Conservation (phyloP, 2,329 filamentous ascomycete genomes). For the Tolypocladium capitatum region DNA sequence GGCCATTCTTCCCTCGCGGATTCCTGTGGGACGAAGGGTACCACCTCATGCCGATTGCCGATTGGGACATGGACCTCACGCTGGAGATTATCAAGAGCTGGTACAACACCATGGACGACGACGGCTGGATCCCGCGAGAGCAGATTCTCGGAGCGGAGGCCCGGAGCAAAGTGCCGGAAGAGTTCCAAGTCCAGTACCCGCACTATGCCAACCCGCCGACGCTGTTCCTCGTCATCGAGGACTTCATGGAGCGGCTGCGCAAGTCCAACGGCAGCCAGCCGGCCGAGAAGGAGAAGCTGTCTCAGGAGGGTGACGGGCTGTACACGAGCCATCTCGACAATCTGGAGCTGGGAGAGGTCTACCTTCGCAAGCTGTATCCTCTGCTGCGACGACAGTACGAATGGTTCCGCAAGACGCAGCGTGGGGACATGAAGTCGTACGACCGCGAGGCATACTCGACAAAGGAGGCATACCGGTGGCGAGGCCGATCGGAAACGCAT, state of each 20-base stretch:
- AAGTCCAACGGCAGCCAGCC: slow-evolving; percentile 34
- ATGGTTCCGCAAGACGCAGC: slow-evolving; percentile 91
- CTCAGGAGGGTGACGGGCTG: slow-evolving; percentile 29
- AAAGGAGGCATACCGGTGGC: slow-evolving; percentile 94
- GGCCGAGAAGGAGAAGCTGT: slow-evolving; percentile 28
- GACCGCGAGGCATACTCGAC: slow-evolving; percentile 76
- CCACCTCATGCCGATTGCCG: slow-evolving; percentile 77
- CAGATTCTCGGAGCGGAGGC: slow-evolving; percentile 89
- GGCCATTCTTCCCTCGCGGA: slow-evolving; percentile 90
- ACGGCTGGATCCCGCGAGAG: slow-evolving; percentile 95
- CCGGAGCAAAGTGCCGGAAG: slow-evolving; percentile 80
- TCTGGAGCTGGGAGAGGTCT: slow-evolving; percentile 52
- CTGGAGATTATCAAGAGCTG: slow-evolving; percentile 85
- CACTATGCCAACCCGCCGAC: slow-evolving; percentile 97
- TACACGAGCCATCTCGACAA: slow-evolving; percentile 56
- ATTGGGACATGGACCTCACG: slow-evolving; percentile 87
- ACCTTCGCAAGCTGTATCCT: slow-evolving; percentile 69
- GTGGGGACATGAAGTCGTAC: slow-evolving; percentile 79
- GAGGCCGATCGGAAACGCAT: slow-evolving; percentile 74
- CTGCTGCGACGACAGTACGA: slow-evolving; percentile 78
- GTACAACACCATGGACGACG: slow-evolving; percentile 91
- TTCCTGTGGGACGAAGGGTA: slow-evolving; percentile 99
- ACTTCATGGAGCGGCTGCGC: slow-evolving; percentile 67
- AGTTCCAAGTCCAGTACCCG: slow-evolving; percentile 93
- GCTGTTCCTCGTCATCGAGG: slow-evolving; percentile 77